These are phyloP conservation scores for Cytospora piceicola DNA, from an alignment of 2,329 filamentous ascomycete genomes.

Conservation along the genomic window DNA sequence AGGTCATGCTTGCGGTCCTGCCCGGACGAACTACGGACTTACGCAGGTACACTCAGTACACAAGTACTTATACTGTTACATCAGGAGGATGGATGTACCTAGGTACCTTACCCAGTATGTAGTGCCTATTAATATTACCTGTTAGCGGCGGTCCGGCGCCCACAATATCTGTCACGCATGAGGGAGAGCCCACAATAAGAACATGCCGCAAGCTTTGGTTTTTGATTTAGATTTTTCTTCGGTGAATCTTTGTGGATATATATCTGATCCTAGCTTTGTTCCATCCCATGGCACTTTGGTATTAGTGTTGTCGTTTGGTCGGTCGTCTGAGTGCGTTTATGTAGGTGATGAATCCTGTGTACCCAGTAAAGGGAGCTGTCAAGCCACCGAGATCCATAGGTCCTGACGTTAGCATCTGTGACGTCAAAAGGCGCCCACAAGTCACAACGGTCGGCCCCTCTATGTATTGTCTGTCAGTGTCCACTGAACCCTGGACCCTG, in stretches of 20 bases:
- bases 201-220: neutral
- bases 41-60: neutral
- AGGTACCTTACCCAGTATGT: too few species aligned
- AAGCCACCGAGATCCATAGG: too few species aligned
- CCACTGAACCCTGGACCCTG: neutral
- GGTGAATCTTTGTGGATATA: too few species aligned
- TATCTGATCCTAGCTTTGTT: neutral
- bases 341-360: neutral
- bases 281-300: neutral
- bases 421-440: neutral
- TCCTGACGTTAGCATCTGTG: neutral
- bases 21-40: neutral
- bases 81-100: neutral
- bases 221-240: neutral
- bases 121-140: neutral
- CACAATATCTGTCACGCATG: neutral
- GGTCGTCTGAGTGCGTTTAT: neutral
- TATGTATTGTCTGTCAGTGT: too few species aligned
- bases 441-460: neutral
- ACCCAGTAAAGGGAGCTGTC: neutral
- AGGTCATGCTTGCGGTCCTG: conserved; percentile 21
- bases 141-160: neutral
- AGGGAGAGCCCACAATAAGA: neutral
- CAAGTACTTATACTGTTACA: neutral
- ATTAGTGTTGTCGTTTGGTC: neutral